These are phyloP conservation scores for Panicum hallii DNA, from an alignment of 202 grass and related monocot genomes.

Conservation along the genomic window DNA sequence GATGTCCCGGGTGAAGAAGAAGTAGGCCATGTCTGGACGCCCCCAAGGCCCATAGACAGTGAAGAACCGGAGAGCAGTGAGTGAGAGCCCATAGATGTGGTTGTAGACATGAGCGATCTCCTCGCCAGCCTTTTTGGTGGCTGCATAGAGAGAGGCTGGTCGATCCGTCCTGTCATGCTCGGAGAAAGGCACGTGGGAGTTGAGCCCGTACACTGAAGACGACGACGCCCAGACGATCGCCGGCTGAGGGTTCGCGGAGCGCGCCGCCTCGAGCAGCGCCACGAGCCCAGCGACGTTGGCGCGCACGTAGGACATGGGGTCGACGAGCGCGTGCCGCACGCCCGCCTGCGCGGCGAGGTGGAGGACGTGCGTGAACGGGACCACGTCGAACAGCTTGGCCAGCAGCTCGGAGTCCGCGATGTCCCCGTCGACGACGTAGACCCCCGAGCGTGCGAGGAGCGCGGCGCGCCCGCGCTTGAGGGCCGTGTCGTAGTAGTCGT, in stretches of 20 bases:
- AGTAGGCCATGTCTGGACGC: slow-evolving; percentile 91
- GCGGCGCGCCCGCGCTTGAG: slow-evolving; percentile 74
- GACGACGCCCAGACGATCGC: slow-evolving; percentile 91
- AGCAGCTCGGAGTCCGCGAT: slow-evolving; percentile 74
- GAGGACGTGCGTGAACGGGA: slow-evolving; percentile 84
- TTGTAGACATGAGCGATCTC: slow-evolving; percentile 96
- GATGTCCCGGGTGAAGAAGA: slow-evolving; percentile 91
- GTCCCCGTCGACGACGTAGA: slow-evolving; percentile 87
- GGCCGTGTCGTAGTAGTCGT: slow-evolving; percentile 81
- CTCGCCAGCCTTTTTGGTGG: slow-evolving; percentile 94
- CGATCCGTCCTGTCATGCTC: slow-evolving; percentile 89
- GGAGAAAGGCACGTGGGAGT: slow-evolving; percentile 85
- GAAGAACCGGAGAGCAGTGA: slow-evolving; percentile 85
- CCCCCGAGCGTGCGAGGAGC: slow-evolving; percentile 67
- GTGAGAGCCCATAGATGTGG: slow-evolving; percentile 92
- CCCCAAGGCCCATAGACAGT: slow-evolving; percentile 93
- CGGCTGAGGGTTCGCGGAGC: slow-evolving; percentile 70
- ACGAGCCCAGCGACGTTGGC: slow-evolving; percentile 80
- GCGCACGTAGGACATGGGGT: slow-evolving; percentile 80
- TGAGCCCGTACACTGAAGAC: slow-evolving; percentile 83
- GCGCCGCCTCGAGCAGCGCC: slow-evolving; percentile 70
- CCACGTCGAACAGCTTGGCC: slow-evolving; percentile 85
- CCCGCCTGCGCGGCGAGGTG: slow-evolving; percentile 95
- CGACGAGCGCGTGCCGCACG: slow-evolving; percentile 79
- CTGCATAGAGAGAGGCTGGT: slow-evolving; percentile 91